phyloP scores from a whole-genome alignment of 805 yeast species.

The Yarrowia sp. region DNA sequence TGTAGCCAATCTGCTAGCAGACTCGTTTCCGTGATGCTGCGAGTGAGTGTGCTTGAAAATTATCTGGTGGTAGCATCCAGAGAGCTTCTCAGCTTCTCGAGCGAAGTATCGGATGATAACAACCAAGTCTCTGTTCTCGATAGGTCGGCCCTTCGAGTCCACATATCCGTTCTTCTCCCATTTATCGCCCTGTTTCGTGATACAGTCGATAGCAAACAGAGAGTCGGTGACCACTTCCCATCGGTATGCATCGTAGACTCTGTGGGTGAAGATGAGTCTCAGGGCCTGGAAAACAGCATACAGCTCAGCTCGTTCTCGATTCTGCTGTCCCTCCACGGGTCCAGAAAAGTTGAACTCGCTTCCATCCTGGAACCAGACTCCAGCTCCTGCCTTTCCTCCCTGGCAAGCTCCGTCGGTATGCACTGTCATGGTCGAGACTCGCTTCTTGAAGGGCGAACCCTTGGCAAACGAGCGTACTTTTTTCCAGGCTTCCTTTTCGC shows the following conservation, averaged over 20 bases:
- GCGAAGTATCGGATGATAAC: neutral
- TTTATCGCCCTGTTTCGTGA: neutral
- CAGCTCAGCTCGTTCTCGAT: neutral
- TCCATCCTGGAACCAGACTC: conserved; percentile 1
- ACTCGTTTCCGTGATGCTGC: conserved; percentile 5
- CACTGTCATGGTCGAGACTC: neutral
- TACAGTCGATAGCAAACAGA: neutral
- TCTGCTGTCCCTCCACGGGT: neutral
- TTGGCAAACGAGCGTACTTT: conserved; percentile 8
- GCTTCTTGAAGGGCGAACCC: conserved; percentile 1
- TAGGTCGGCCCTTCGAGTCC: neutral
- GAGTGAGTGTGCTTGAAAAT: neutral
- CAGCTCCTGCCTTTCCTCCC: neutral
- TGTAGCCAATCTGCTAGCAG: neutral
- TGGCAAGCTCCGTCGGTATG: conserved; percentile 4
- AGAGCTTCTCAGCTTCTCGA: neutral
- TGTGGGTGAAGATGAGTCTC: neutral
- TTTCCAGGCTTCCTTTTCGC: conserved; percentile 10
- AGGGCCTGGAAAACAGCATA: neutral
- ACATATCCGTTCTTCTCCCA: neutral
- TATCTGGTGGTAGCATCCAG: neutral
- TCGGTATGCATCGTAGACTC: neutral
- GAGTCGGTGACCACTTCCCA: conserved; percentile 1
- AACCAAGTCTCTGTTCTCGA: neutral
- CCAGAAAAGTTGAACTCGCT: conserved; percentile 13